Evolutionary conservation across 768 basidiomycete species (phyloP).

Genomic region (Collybia sordida): DNA sequence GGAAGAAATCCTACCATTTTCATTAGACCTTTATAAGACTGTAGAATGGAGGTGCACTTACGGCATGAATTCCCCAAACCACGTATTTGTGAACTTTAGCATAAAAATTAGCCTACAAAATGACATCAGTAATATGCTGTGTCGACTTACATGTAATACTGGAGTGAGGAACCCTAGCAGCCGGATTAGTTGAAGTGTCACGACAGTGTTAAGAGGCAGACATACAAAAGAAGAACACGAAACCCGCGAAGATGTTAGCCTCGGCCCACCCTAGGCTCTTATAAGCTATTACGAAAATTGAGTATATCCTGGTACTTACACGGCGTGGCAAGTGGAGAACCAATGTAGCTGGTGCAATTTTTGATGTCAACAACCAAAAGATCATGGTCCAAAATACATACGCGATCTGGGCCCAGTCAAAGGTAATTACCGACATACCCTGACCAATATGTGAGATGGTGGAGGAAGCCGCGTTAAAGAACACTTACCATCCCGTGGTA

Average conservation of each 20-base stretch:
- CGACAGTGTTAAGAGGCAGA: neutral
- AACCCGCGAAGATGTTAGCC: slow-evolving; percentile 62
- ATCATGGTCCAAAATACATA: slow-evolving; percentile 25
- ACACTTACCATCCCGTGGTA: slow-evolving; percentile 48
- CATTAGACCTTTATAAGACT: neutral
- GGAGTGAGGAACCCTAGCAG: slow-evolving; percentile 54
- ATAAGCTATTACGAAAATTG: neutral
- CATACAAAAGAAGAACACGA: slow-evolving; percentile 68
- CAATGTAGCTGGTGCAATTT: slow-evolving; percentile 33
- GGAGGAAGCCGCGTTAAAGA: slow-evolving; percentile 35
- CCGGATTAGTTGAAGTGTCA: neutral
- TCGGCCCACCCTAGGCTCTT: slow-evolving; percentile 60
- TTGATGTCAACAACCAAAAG: neutral
- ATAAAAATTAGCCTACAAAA: neutral
- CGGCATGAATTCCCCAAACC: slow-evolving; percentile 58
- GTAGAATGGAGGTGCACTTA: slow-evolving; percentile 22
- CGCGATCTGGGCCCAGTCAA: slow-evolving; percentile 63
- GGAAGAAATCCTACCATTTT: slow-evolving; percentile 48
- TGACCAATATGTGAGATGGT: slow-evolving; percentile 25
- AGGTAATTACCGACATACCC: slow-evolving; percentile 46
- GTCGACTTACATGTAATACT: slow-evolving; percentile 46
- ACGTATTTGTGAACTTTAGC: slow-evolving; percentile 58
- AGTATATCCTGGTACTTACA: slow-evolving; percentile 20
- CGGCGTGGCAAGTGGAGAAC: slow-evolving; percentile 52
- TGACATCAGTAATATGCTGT: neutral